phyloP scores from a whole-genome alignment of 306 rosid genomes.

The Gillenia trifoliata region DNA sequence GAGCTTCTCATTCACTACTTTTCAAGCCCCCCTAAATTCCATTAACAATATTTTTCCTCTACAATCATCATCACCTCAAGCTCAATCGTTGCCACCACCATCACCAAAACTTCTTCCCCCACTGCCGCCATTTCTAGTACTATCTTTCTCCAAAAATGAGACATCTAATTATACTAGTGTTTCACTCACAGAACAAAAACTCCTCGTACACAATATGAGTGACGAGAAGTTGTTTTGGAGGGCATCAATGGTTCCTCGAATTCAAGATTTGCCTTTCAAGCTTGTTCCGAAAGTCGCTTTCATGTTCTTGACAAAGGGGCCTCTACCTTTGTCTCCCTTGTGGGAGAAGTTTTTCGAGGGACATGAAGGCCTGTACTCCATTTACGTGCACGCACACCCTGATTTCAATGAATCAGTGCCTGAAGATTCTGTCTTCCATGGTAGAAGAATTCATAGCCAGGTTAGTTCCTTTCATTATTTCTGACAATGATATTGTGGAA shows the following conservation, averaged over 20 bases:
- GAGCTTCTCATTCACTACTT: conserved; percentile 23
- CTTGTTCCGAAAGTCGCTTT: conserved; percentile 50
- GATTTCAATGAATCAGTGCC: conserved; percentile 37
- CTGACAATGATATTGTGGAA: background rate
- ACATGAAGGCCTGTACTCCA: conserved; percentile 36
- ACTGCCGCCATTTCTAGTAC: background rate
- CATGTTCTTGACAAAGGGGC: conserved; percentile 56
- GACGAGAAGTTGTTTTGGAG: conserved; percentile 51
- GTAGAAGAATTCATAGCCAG: conserved; percentile 58
- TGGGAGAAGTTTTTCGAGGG: conserved; percentile 61
- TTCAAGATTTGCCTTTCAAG: background rate
- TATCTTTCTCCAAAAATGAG: background rate
- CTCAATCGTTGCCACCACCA: background rate
- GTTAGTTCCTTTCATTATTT: conserved; percentile 16
- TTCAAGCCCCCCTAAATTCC: conserved; percentile 9
- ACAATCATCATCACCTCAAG: background rate
- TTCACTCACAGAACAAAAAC: conserved; percentile 11
- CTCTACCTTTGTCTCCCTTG: conserved; percentile 40
- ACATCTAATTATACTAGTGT: background rate
- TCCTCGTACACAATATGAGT: conserved; percentile 45
- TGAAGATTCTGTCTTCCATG: conserved; percentile 46
- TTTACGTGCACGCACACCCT: conserved; percentile 56
- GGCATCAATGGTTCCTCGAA: conserved; percentile 31
- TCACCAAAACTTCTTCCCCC: background rate
- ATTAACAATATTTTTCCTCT: background rate